These are phyloP conservation scores for Candida glaebosa DNA, from an alignment of 805 yeast species.

Conservation along the genomic window DNA sequence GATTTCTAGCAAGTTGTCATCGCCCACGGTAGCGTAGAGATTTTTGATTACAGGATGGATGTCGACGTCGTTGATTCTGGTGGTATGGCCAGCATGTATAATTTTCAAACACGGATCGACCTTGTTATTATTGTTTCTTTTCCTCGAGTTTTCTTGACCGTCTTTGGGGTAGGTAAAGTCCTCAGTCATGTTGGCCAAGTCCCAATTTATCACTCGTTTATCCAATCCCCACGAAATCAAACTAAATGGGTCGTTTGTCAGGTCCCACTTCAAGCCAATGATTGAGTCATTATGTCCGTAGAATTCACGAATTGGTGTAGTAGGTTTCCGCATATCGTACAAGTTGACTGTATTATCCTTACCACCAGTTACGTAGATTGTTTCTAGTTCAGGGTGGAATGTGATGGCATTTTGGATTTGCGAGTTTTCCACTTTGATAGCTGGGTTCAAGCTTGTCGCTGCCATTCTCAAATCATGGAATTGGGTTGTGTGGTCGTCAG, in stretches of 20 bases:
- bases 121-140: conserved; percentile 36
- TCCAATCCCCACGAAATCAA: conserved; percentile 63
- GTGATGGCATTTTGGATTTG: conserved; percentile 67
- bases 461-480: conserved; percentile 53
- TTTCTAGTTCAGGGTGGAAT: conserved; percentile 54
- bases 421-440: conserved; percentile 41
- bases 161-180: conserved; percentile 41
- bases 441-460: conserved; percentile 29
- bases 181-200: conserved; percentile 55
- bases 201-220: conserved; percentile 73
- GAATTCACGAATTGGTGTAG: conserved; percentile 57
- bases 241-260: conserved; percentile 44
- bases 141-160: conserved; percentile 48
- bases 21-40: conserved; percentile 65
- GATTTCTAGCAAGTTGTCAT: conserved; percentile 70
- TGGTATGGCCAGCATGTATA: conserved; percentile 86
- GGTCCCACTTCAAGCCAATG: conserved; percentile 47
- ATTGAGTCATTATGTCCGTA: conserved; percentile 58
- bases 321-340: conserved; percentile 70
- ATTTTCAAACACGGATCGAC: conserved; percentile 75
- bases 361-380: conserved; percentile 71
- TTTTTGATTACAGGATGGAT: conserved; percentile 62
- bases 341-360: conserved; percentile 69
- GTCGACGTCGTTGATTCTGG: conserved; percentile 60
- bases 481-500: conserved; percentile 63